These are phyloP conservation scores for Dictyostelium intermedium DNA, from an alignment of 78 protist species.

Conservation along the genomic window DNA sequence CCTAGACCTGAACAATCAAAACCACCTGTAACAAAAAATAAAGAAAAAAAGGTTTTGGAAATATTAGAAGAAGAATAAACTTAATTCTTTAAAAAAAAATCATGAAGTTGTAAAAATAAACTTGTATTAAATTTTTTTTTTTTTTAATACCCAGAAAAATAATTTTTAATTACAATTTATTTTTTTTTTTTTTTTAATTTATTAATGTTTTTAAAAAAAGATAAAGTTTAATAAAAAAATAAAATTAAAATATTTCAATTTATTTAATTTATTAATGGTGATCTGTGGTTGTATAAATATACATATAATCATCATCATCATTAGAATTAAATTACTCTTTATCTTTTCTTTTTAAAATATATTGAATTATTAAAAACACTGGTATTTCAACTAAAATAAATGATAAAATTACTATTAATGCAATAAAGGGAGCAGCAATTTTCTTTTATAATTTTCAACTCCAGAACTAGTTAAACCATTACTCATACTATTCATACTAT, in stretches of 20 bases:
- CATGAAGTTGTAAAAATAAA: too few relatives aligned
- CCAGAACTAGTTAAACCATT: not conserved
- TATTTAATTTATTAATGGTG: too few relatives aligned
- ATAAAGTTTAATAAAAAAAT: too few relatives aligned
- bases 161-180: too few relatives aligned
- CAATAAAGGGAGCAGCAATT: not conserved
- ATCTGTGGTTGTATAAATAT: not conserved
- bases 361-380: too few relatives aligned
- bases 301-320: not conserved
- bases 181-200: too few relatives aligned
- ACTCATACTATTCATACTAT: not conserved
- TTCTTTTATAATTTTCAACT: not conserved
- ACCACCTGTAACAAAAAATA: not conserved
- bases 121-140: too few relatives aligned
- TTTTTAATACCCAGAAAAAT: too few relatives aligned
- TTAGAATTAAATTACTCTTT: too few relatives aligned
- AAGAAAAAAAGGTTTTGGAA: not conserved
- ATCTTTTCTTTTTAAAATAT: not conserved
- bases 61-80: not conserved
- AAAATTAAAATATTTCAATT: too few relatives aligned
- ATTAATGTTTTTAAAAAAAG: too few relatives aligned
- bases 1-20: not conserved
- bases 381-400: not conserved
- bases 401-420: not conserved
- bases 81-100: too few relatives aligned